phyloP scores from a whole-genome alignment of 352 stramenopile genomes.

The Phytophthora sp. region DNA sequence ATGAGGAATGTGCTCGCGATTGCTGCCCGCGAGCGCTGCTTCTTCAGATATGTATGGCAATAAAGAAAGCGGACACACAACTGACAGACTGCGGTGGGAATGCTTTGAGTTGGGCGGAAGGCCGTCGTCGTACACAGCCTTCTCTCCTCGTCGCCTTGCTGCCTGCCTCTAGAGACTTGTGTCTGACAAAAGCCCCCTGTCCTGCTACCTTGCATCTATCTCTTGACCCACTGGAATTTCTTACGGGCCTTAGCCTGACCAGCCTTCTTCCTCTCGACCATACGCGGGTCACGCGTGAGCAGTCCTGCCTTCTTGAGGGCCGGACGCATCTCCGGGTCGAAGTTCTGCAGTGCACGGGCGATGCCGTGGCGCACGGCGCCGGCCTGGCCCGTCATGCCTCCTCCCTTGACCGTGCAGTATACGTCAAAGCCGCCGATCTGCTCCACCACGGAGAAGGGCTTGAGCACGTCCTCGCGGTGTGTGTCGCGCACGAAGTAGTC shows the following conservation, averaged over 20 bases:
- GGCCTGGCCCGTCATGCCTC: slow-evolving; percentile 93
- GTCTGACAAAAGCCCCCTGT: slow-evolving; percentile 21
- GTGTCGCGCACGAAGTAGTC: slow-evolving; percentile 93
- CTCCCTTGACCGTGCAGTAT: slow-evolving; percentile 91
- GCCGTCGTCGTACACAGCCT: slow-evolving; percentile 1
- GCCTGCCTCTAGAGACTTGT: slow-evolving; percentile 10
- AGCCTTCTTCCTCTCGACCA: slow-evolving; percentile 97
- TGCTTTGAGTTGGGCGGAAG: slow-evolving; percentile 16
- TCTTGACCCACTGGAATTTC: slow-evolving; percentile 98
- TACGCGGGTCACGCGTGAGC: slow-evolving; percentile 94
- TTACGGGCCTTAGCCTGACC: slow-evolving; percentile 97
- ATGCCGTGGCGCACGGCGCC: slow-evolving; percentile 95
- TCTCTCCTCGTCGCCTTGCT: slow-evolving; percentile 6
- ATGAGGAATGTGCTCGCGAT: background rate
- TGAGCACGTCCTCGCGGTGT: slow-evolving; percentile 90
- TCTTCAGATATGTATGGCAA: slow-evolving; percentile 44
- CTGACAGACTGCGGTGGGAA: slow-evolving; percentile 15
- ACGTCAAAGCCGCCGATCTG: slow-evolving; percentile 92
- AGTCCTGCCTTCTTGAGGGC: slow-evolving; percentile 93
- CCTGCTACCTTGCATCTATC: slow-evolving; percentile 73
- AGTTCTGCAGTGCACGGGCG: slow-evolving; percentile 92
- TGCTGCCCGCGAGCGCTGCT: background rate
- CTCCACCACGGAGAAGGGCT: slow-evolving; percentile 73
- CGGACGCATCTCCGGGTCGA: slow-evolving; percentile 92
- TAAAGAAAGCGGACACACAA: slow-evolving; percentile 23